Base-by-base conservation (phyloP, 2,329 filamentous ascomycete genomes). In the Colletotrichum sp. region DNA sequence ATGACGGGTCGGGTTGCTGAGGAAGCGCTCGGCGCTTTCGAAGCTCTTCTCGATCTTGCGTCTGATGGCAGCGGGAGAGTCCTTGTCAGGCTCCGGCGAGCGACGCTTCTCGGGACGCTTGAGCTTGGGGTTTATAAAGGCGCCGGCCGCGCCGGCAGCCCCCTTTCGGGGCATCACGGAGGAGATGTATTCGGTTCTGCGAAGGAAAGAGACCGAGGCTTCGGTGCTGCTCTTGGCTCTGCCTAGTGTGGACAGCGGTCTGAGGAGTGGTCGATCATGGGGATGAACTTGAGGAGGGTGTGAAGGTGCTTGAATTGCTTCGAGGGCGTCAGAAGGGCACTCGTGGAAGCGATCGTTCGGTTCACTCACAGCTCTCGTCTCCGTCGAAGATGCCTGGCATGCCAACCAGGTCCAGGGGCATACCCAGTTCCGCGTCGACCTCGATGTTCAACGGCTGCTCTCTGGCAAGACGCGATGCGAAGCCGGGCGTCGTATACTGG, bases 371-470 rank as follows among this genome's bases (percentile, higher is more conserved):
- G 86, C 94, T 94, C 88, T 98, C 96, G 84, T 98, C 96, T 74
- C 96, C 96, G 81, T 98, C 93, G 82, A 98, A 98, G 73, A 98
- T 93, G 34, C 96, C 96, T 8, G 96, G 96, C 87, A 98, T 95
- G 81, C 97, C 97, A 74, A 98, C 94, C 79, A 99, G 87, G 84
- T 98, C 96, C 82, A 99, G 92, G 75, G 96, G 96, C 97, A 99
- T 98, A 74, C 97, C 97, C 80, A 98, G 91, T 88, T 99, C 97
- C 10, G 96, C 97, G 91, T 99, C 97, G 34, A 96, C 96, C 86
- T 99, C 97, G 77, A 99, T 97, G 82, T 98, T 98, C 65, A 98
- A 89, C 68, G 96, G 95, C 87, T 98, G 97, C 82, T 98, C 96
- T 81, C 96, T 91, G 22, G 95, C 95, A 79, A 99, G 88, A 78